Evolutionary conservation across 2,329 filamentous ascomycete species (phyloP).

Genomic region (Hypocrella siamensis): DNA sequence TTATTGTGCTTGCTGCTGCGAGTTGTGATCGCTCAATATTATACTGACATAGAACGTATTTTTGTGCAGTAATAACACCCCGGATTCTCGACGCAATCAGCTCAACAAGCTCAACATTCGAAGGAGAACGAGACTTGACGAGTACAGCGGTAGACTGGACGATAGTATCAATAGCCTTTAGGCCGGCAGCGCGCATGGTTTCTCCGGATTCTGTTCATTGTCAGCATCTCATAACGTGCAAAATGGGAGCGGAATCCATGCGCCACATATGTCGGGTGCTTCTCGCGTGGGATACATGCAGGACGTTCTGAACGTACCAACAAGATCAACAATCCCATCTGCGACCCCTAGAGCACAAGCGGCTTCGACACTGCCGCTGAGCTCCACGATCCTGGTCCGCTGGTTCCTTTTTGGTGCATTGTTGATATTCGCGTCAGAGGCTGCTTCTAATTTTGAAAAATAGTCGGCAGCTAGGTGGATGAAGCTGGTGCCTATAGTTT

Average conservation of each 20-base stretch:
- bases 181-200: slow-evolving; percentile 90
- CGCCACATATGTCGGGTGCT: too few relatives aligned
- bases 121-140: slow-evolving; percentile 76
- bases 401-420: slow-evolving; percentile 34
- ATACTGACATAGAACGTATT: slow-evolving; percentile 90
- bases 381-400: slow-evolving; percentile 78
- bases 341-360: slow-evolving; percentile 91
- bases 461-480: slow-evolving; percentile 70
- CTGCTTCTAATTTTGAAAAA: slow-evolving; percentile 61
- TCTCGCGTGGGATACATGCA: too few relatives aligned
- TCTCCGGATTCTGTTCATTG: slow-evolving; percentile 99
- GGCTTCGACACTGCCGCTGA: slow-evolving; percentile 93
- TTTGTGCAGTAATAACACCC: slow-evolving; percentile 90
- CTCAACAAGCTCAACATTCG: slow-evolving; percentile 65
- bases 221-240: too few relatives aligned
- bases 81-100: slow-evolving; percentile 75
- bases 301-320: slow-evolving; percentile 48
- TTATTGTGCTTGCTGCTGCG: slow-evolving; percentile 54
- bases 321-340: slow-evolving; percentile 93
- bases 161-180: slow-evolving; percentile 90
- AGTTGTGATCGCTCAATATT: slow-evolving; percentile 67
- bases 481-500: slow-evolving; percentile 92
- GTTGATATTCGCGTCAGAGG: slow-evolving; percentile 23
- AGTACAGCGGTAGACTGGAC: slow-evolving; percentile 76
- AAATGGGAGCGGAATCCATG: too few relatives aligned